Evolutionary conservation across 305 asterid species (phyloP).

Genomic region (Fraxinus velutina): DNA sequence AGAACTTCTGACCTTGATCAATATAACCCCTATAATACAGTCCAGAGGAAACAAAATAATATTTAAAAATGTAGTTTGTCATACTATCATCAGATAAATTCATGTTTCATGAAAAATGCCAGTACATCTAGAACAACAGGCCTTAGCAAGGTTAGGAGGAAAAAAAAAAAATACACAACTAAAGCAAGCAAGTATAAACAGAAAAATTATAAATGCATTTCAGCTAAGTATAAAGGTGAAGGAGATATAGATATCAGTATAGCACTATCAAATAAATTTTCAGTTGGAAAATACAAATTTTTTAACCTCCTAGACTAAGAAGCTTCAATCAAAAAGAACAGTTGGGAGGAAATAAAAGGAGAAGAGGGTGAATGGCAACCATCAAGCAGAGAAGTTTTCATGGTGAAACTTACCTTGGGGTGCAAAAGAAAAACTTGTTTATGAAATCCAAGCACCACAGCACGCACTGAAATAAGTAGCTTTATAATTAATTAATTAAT

Average conservation of each 20-base stretch:
- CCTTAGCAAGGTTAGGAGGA: background rate
- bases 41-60: slow-evolving; percentile 8
- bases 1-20: background rate
- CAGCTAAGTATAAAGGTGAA: background rate
- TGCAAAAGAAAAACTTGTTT: slow-evolving; percentile 66
- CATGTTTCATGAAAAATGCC: background rate
- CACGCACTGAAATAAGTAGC: slow-evolving; percentile 61
- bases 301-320: background rate
- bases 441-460: slow-evolving; percentile 80
- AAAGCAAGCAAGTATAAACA: background rate
- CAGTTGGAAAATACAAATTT: background rate
- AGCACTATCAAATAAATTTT: background rate
- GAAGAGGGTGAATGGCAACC: background rate
- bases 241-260: background rate
- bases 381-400: background rate
- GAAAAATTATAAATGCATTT: background rate
- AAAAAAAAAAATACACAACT: background rate
- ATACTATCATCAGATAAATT: background rate
- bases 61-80: background rate
- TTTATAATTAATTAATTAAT: slow-evolving; percentile 18
- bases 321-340: slow-evolving; percentile 9
- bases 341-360: background rate
- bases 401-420: slow-evolving; percentile 61
- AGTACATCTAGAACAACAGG: background rate
- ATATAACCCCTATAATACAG: background rate